A percentile compares a stretch with the other conserved stretches of the same genome.
phyloP scores from a whole-genome alignment of 345 rosid genomes.

The Raphanus raphanistrum region DNA sequence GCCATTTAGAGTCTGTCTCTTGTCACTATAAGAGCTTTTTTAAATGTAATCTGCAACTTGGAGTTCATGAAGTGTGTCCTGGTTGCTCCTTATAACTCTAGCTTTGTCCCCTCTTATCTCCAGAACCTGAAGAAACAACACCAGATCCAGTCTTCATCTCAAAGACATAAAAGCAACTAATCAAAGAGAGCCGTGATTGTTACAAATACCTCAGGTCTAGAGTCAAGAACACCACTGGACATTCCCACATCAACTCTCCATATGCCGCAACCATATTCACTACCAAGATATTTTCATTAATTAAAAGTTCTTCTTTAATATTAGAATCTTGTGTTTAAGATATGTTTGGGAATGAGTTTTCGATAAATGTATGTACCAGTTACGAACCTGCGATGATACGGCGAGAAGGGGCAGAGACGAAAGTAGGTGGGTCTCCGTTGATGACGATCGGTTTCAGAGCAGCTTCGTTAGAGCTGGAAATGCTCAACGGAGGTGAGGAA shows the following conservation, averaged over 20 bases:
- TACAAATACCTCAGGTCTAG: conserved; percentile 88
- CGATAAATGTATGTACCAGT: conserved; percentile 53
- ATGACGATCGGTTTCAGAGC: conserved; percentile 63
- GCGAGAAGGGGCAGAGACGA: conserved; percentile 87
- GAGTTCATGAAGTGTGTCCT: conserved; percentile 49
- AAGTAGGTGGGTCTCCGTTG: conserved; percentile 80
- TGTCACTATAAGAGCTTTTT: not conserved
- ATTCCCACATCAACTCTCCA: conserved; percentile 97
- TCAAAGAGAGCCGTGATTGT: conserved; percentile 1
- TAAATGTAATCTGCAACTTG: conserved; percentile 52
- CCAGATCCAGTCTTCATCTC: not conserved
- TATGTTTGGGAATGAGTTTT: not conserved
- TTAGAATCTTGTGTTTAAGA: not conserved
- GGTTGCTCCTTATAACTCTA: conserved; percentile 64
- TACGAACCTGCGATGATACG: conserved; percentile 82
- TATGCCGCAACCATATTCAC: conserved; percentile 76
- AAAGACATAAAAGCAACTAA: not conserved
- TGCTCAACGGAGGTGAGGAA: not conserved
- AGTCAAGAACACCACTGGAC: conserved; percentile 90
- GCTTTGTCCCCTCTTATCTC: conserved; percentile 70
- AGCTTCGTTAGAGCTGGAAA: conserved; percentile 23
- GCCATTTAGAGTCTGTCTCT: not conserved
- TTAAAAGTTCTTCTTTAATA: not conserved
- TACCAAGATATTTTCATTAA: conserved; percentile 20
- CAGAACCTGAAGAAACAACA: conserved; percentile 57